These are phyloP conservation scores for Elaphomyces granulatus DNA, from an alignment of 495 filamentous ascomycete species.

Conservation along the genomic window DNA sequence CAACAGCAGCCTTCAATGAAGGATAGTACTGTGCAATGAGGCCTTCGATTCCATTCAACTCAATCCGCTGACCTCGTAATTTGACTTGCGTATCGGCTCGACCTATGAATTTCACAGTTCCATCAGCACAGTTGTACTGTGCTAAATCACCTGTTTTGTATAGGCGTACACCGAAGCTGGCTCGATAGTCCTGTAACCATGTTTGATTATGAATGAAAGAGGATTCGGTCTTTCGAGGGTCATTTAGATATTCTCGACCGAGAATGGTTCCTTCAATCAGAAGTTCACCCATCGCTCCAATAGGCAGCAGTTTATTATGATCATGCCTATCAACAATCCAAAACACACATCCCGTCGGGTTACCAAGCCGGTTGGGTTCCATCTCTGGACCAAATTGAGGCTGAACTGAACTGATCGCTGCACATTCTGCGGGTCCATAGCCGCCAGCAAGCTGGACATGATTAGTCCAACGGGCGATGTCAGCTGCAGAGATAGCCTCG, in stretches of 20 bases:
- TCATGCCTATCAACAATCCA: conserved; percentile 21
- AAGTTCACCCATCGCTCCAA: conserved; percentile 23
- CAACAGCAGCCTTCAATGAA: background rate
- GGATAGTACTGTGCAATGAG: conserved; percentile 8
- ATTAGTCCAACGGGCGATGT: conserved; percentile 11
- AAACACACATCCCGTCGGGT: conserved; percentile 10
- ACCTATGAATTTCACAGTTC: conserved; percentile 15
- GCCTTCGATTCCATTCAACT: conserved; percentile 16
- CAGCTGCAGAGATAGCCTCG: conserved; percentile 8
- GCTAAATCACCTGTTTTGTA: conserved; percentile 4
- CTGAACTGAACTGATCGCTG: conserved; percentile 10
- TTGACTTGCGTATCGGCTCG: conserved; percentile 20
- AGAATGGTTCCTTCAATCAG: conserved; percentile 16
- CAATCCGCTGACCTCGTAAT: conserved; percentile 16
- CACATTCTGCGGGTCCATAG: conserved; percentile 26
- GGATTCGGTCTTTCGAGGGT: conserved; percentile 12
- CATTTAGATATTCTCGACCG: conserved; percentile 17
- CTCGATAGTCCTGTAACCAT: conserved; percentile 10
- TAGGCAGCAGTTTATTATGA: conserved; percentile 15
- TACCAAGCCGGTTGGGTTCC: conserved; percentile 15
- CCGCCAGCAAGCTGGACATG: conserved; percentile 11
- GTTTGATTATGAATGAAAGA: conserved; percentile 11
- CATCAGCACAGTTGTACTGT: conserved; percentile 14
- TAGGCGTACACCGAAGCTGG: conserved; percentile 8
- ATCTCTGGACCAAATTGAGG: background rate